These are phyloP conservation scores for Colletotrichum sp. DNA, from an alignment of 2,329 filamentous ascomycete species.

Conservation along the genomic window DNA sequence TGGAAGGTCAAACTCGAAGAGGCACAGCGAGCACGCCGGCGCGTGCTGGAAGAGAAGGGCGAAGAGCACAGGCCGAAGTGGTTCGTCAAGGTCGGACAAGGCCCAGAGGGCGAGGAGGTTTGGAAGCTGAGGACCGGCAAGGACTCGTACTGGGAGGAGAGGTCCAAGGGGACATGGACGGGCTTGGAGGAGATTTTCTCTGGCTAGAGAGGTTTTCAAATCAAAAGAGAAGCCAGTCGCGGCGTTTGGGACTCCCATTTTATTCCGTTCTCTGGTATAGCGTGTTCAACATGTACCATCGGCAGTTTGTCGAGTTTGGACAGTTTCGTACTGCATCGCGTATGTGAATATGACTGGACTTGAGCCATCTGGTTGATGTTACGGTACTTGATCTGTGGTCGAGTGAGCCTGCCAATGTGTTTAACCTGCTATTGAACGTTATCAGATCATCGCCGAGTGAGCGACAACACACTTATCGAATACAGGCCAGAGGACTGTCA, in stretches of 20 bases:
- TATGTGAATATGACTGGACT: not conserved
- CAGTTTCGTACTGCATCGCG: not conserved
- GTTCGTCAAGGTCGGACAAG: slow-evolving; percentile 77
- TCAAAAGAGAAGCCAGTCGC: not conserved
- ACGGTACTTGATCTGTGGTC: not conserved
- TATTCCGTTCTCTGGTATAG: not conserved
- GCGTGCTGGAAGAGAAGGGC: slow-evolving; percentile 76
- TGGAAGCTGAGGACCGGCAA: slow-evolving; percentile 81
- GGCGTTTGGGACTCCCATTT: not conserved
- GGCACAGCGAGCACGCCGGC: slow-evolving; percentile 76
- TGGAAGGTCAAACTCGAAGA: slow-evolving; percentile 88
- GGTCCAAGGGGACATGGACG: slow-evolving; percentile 70
- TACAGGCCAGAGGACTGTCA: not conserved
- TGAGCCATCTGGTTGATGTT: not conserved
- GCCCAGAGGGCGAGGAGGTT: slow-evolving; percentile 66
- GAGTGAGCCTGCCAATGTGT: not conserved
- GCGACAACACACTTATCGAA: not conserved
- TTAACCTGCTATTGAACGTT: not conserved
- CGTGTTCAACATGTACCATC: not conserved
- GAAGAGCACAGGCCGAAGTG: slow-evolving; percentile 78
- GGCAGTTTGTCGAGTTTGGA: not conserved
- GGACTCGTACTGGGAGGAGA: slow-evolving; percentile 93
- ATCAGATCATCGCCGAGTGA: not conserved
- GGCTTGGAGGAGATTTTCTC: slow-evolving; percentile 57
- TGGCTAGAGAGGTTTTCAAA: not conserved